A percentile compares a stretch with the other conserved stretches of the same genome.
phyloP scores from a whole-genome alignment of 139 green algal species.

The Chlorella sp. region DNA sequence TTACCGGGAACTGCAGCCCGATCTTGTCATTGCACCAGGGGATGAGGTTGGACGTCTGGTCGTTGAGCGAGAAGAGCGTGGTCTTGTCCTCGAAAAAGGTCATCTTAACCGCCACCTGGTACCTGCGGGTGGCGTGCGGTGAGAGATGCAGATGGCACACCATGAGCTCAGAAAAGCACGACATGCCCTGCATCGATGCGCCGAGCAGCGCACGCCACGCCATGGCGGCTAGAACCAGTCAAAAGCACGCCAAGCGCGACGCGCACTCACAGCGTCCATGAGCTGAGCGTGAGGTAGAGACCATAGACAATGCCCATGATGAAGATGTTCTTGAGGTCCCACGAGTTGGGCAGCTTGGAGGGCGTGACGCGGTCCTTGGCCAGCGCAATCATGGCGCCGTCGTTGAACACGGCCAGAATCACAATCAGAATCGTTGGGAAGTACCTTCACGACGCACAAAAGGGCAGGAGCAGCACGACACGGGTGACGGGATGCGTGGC shows the following conservation, averaged over 20 bases:
- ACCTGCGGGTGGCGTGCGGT: no score
- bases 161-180: neutral
- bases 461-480: neutral
- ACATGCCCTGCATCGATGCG: neutral
- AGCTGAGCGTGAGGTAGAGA: conserved; percentile 71
- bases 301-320: conserved; percentile 69
- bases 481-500: neutral
- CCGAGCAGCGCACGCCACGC: no score
- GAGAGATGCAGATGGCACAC: neutral
- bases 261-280: conserved; percentile 58
- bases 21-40: conserved; percentile 34
- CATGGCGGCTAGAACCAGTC: no score
- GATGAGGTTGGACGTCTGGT: conserved; percentile 19
- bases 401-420: conserved; percentile 84
- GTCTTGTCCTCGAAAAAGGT: conserved; percentile 57
- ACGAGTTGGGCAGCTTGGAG: conserved; percentile 56
- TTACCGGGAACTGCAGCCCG: neutral
- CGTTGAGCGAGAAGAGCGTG: conserved; percentile 51
- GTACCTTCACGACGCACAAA: conserved; percentile 40
- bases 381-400: conserved; percentile 84
- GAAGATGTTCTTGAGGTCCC: conserved; percentile 76
- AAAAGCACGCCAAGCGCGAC: no score
- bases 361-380: conserved; percentile 68
- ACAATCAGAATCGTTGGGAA: conserved; percentile 83
- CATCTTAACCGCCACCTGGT: conserved; percentile 36